Evolutionary conservation across 75 land plant species (phyloP).

Genomic region (Ceratopteris richardii): DNA sequence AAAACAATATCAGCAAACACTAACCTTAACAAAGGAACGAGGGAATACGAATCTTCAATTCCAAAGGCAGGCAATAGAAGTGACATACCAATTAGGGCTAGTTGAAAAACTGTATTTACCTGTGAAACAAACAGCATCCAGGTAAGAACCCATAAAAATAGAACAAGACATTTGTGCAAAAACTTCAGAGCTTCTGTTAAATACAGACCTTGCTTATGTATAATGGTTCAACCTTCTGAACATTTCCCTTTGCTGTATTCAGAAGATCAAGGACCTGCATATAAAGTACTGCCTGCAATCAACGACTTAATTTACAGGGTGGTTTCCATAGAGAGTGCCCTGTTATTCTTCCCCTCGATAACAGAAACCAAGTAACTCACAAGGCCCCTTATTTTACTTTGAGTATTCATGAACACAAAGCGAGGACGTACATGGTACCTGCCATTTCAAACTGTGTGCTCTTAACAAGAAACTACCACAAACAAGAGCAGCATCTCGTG

Average conservation of each 20-base stretch:
- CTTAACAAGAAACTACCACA: conserved; percentile 65
- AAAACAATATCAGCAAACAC: too few relatives aligned
- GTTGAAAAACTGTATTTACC: conserved; percentile 87
- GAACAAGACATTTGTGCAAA: too few relatives aligned
- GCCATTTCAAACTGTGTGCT: conserved; percentile 67
- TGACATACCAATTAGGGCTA: conserved; percentile 70
- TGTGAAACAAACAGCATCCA: conserved; percentile 11
- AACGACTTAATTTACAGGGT: too few relatives aligned
- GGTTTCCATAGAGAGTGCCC: too few relatives aligned
- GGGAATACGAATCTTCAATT: conserved; percentile 41
- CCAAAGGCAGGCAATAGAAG: conserved; percentile 79
- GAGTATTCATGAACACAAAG: neutral
- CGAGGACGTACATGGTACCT: conserved; percentile 32
- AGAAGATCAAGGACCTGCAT: conserved; percentile 25
- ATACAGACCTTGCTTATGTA: conserved; percentile 88
- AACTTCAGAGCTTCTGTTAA: too few relatives aligned
- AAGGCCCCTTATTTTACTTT: too few relatives aligned
- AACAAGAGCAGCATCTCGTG: conserved; percentile 70
- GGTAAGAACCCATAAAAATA: too few relatives aligned
- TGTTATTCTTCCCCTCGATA: too few relatives aligned
- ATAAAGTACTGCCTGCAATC: too few relatives aligned
- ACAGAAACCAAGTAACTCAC: neutral
- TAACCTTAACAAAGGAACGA: conserved; percentile 70
- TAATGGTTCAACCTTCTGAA: conserved; percentile 72
- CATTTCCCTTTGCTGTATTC: conserved; percentile 46